phyloP scores from a whole-genome alignment of 2,329 filamentous ascomycete genomes.

The Lasiodiplodia gonubiensis region DNA sequence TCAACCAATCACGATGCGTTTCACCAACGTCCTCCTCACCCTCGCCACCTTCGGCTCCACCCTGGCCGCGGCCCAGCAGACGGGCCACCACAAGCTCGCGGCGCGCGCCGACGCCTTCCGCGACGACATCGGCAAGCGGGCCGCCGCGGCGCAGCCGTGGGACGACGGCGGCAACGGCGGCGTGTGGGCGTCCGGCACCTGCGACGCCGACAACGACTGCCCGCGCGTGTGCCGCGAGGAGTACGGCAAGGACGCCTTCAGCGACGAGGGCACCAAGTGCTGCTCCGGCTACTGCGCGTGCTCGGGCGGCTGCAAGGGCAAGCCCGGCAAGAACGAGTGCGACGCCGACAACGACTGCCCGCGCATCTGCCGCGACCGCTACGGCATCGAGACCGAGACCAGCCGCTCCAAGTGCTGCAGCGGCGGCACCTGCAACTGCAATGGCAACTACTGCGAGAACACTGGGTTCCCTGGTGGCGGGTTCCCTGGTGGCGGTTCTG shows the following conservation, averaged over 20 bases:
- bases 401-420: background rate
- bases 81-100: background rate
- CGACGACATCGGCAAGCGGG: background rate
- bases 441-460: background rate
- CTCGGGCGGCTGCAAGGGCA: background rate
- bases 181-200: background rate
- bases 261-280: constrained; percentile 5
- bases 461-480: background rate
- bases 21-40: constrained; percentile 6
- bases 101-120: background rate
- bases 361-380: background rate
- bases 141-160: background rate
- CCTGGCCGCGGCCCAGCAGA: background rate
- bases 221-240: background rate
- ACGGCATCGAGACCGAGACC: background rate
- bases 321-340: background rate
- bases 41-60: background rate
- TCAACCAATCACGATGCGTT: background rate
- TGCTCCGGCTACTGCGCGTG: background rate
- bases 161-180: background rate
- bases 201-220: constrained; percentile 15
- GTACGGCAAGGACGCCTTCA: background rate
- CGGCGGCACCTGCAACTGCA: background rate
- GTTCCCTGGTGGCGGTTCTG: too few relatives aligned
- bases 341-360: background rate